A percentile compares a stretch with the other conserved stretches of the same genome.
Evolutionary conservation across 2,329 filamentous ascomycete species (phyloP).

Genomic region (Ceratocystis alfenasii): DNA sequence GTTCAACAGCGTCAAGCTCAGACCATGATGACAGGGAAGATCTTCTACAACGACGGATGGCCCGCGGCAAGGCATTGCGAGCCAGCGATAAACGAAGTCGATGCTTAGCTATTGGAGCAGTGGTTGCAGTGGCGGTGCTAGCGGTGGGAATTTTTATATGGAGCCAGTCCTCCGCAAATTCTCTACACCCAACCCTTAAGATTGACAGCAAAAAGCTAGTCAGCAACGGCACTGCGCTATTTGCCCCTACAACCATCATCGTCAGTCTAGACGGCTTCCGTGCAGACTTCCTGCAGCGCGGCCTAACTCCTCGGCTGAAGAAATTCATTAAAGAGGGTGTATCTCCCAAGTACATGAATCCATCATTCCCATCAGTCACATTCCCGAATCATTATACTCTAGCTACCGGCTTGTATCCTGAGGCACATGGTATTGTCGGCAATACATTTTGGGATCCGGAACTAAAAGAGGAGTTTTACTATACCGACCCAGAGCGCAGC

Average conservation of each 20-base stretch:
- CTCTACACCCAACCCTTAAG: constrained; percentile 27
- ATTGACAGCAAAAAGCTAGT: constrained; percentile 41
- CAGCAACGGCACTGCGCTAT: constrained; percentile 78
- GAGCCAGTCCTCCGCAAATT: constrained; percentile 2
- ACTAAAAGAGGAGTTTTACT: constrained; percentile 69
- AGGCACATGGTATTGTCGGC: constrained; percentile 83
- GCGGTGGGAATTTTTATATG: constrained; percentile 25
- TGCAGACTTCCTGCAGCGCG: constrained; percentile 78
- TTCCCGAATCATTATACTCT: constrained; percentile 96
- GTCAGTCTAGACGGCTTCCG: constrained; percentile 94
- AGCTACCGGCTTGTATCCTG: constrained; percentile 82
- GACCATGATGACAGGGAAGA: constrained; percentile 49
- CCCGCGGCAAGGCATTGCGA: constrained; percentile 29
- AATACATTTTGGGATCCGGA: constrained; percentile 89
- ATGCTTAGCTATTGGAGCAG: constrained; percentile 37
- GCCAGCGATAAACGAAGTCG: background rate
- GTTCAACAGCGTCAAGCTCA: constrained; percentile 49
- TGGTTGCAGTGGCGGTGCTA: constrained; percentile 30
- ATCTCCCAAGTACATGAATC: constrained; percentile 83
- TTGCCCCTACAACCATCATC: constrained; percentile 82
- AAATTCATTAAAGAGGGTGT: constrained; percentile 71
- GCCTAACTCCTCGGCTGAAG: constrained; percentile 70
- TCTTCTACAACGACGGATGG: constrained; percentile 42
- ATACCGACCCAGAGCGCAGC: constrained; percentile 63
- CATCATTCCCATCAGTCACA: constrained; percentile 90